Evolutionary conservation across 257 asterid species (phyloP), one percentile per base, ranked within the genome.

Genomic region (Fraxinus anomala): DNA sequence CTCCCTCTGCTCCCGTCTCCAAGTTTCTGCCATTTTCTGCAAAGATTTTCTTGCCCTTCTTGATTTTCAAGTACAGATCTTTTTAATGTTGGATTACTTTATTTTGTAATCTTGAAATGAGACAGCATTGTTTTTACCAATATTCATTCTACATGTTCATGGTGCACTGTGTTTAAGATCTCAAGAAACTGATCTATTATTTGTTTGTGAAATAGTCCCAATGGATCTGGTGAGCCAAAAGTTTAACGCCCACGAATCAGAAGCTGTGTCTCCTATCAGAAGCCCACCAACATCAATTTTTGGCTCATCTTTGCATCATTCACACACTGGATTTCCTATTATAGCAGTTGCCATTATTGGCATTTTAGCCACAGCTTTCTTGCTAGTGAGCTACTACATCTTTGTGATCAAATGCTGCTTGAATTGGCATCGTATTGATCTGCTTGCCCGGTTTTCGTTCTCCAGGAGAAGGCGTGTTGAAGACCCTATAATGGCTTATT

Each of bases 391-490:
- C 83, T 95, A 91, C 94, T 95, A 95, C 87, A 76, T 95, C 3
- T 93, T 95, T 75, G 96, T 90, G 54, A 95, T 93, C 83, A 95
- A 95, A 75, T 92, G 98, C 81, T 92, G 99, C 89, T 76, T 92
- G 30, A 92, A 72, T 84, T 91, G 98, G 97, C 96, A 91, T 83
- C 66, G 96, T 6, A 89, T 92, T 82, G 98, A 92, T 51, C 83
- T 95, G 0, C 67, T 91, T 0, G 24, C 88, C 40, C 90, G 94
- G 19, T 86, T 90, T 73, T 87, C 97, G 0, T 69, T 88, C 83
- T 90, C 97, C 23, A 70, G 89, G 37, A 72, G 89, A 17, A 88
- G 87, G 2, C 78, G 33, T 1, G 80, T 66, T n/a, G 88, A 91
- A 16, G 86, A 85, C 86, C 87, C 88, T 40, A 33, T 75, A 1